Base-by-base conservation (phyloP, 768 basidiomycete species). In the Galerina sulciceps region DNA sequence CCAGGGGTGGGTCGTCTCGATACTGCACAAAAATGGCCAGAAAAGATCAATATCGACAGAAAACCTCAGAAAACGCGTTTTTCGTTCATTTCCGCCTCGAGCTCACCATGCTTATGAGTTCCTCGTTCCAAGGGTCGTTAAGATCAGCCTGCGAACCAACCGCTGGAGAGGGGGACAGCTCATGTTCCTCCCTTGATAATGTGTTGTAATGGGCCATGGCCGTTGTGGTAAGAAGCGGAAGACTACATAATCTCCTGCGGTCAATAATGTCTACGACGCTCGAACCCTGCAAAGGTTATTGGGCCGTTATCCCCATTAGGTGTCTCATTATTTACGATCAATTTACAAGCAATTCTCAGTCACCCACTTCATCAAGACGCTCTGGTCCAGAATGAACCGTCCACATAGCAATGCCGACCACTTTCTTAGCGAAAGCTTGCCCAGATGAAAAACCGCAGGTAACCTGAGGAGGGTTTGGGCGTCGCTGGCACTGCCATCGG, bases 21-120 rank as follows among this genome's bases (percentile, higher is more conserved):
- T 64, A 64, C 63, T 58, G 17, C n/a, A 14, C 3, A 38, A 14
- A 42, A 26, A 34, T 36, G 34, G 15, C 17, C n/a, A 18, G n/a
- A 17, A 34, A 18, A 22, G 10, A 37, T 17, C 22, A 57, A 42
- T 15, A 34, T n/a, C n/a, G n/a, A n/a, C n/a, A n/a, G n/a, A n/a
- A n/a, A n/a, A n/a, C n/a, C n/a, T n/a, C 11, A 47, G 14, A 52
- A 58, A 55, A 45, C 46, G 46, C 58, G 41, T 49, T n/a, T 5
- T 41, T 46, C 35, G n/a, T n/a, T n/a, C n/a, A n/a, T n/a, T n/a
- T n/a, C n/a, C n/a, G 40, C 58, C 20, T 41, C 23, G 45, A 40
- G 55, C 63, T 59, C 38, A 69, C 67, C 65, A 66, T 68, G 51
- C 65, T 61, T 34, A 62, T 13, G 17, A 65, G 61, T 46, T 69